These are phyloP conservation scores for Helicostylum pulchrum DNA, from an alignment of 192 early-diverging fungal genomes.

Conservation along the genomic window DNA sequence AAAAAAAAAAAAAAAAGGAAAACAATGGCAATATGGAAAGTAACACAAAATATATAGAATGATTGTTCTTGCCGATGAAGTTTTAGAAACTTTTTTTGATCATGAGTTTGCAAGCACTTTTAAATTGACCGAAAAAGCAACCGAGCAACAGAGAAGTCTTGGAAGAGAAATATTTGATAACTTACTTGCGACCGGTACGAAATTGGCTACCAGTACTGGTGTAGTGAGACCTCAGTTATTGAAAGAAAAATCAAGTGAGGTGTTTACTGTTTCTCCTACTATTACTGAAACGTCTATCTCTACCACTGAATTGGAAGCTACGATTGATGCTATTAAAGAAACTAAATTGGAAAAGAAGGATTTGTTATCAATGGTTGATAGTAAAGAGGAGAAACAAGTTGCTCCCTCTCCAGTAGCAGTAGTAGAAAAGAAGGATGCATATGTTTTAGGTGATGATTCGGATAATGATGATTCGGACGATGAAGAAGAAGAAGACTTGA, in stretches of 20 bases:
- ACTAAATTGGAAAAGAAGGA: neutral
- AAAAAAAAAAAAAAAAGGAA: neutral
- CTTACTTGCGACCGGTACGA: conserved; percentile 51
- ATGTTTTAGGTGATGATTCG: neutral
- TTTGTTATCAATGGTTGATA: neutral
- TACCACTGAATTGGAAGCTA: conserved; percentile 31
- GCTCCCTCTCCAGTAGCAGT: neutral
- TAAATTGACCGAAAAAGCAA: conserved; percentile 53
- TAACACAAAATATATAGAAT: conserved; percentile 42
- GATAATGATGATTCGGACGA: conserved; percentile 16
- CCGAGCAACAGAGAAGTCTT: conserved; percentile 49
- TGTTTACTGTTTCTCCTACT: neutral
- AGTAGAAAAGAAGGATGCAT: neutral
- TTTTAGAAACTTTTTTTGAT: conserved; percentile 83
- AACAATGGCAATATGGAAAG: neutral
- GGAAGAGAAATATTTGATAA: conserved; percentile 57
- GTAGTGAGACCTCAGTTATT: neutral
- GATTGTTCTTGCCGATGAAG: conserved; percentile 81
- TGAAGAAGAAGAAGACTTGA: conserved; percentile 25
- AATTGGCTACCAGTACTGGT: conserved; percentile 34
- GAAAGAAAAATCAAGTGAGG: neutral
- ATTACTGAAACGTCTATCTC: conserved; percentile 12
- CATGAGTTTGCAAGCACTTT: conserved; percentile 59
- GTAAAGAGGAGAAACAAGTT: neutral
- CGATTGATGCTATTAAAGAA: neutral